Base-by-base conservation (phyloP, 2,329 filamentous ascomycete species). In the Neoscytalidium dimidiatum region DNA sequence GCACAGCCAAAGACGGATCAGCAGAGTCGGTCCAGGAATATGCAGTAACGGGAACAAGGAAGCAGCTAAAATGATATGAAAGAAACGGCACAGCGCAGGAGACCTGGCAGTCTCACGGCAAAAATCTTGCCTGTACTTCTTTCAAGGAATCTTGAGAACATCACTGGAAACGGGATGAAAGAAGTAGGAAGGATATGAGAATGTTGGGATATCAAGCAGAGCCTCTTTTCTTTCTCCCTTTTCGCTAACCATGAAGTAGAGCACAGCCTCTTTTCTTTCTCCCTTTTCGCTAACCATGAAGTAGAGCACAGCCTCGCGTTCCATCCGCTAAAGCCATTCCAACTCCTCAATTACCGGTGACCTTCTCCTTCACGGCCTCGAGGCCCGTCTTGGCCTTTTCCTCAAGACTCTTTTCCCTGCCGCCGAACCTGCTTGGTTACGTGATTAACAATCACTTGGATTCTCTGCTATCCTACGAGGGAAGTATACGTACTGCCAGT, bases 401-500 rank as follows among this genome's bases (percentile, higher is more conserved):
- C 67, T 74, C 71, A 56, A 78, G 53, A 31, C 69, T 67, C 70
- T 78, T 72, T 64, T 84, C 81, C 67, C 76, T 69, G 31, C 82
- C 82, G 21, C 82, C 82, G 67, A 81, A 75, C 46, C 72, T 74
- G 64, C 8, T 26, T 2, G 8, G 28, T 4, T 11, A 26, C n/a
- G 11, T n/a, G n/a, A 28, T 46, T 26, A 38, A 28, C 28, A 17
- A 17, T 14, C n/a, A 19, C 8, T 29, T 29, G 2, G 29, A 35
- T 19, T 41, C 21, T 46, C 23, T 1, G 44, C 44, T 19, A 5
- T 8, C 17, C 13, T 19, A 13, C 21, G 19, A 23, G 29, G 21
- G 53, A 72, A 73, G 48, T 71, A 76, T 74, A 72, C 74, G 48
- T 71, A 76, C 74, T 84, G 79, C 84, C 84, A 88, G 78, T 88